Percentiles rank a stretch among this genome's conserved stretches.
These are phyloP conservation scores for Eutrema yunnanense DNA, from an alignment of 345 rosid species.

Conservation along the genomic window DNA sequence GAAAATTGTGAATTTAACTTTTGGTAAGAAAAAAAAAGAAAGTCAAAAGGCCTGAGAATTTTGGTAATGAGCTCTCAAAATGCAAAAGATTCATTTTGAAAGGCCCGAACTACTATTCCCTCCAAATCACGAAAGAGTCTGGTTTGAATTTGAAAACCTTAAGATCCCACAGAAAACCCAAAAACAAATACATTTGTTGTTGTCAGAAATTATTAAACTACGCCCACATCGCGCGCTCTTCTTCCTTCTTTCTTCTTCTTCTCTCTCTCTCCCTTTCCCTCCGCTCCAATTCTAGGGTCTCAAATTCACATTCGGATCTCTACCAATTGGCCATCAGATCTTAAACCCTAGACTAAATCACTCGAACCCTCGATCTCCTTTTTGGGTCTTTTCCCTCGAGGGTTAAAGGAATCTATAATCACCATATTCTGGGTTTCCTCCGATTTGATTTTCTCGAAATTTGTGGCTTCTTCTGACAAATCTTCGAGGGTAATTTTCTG, in stretches of 20 bases:
- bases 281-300: conserved; percentile 14
- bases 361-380: conserved; percentile 1
- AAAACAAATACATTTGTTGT: background rate
- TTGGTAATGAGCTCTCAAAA: background rate
- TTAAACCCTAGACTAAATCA: background rate
- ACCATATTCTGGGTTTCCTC: background rate
- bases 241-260: background rate
- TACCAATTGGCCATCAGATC: background rate
- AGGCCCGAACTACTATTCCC: conserved; percentile 27
- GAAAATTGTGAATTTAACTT: background rate
- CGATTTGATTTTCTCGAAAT: background rate
- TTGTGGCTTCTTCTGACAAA: background rate
- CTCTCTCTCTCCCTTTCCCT: background rate
- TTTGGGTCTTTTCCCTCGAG: background rate
- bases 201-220: conserved; percentile 28
- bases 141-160: conserved; percentile 25
- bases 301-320: conserved; percentile 2
- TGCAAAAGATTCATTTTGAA: background rate
- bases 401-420: background rate
- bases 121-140: conserved; percentile 20
- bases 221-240: conserved; percentile 31
- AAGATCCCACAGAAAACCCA: background rate
- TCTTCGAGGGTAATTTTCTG: background rate
- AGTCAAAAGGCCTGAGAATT: background rate
- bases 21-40: background rate